phyloP scores from a whole-genome alignment of 208 protist genomes.

The Leishmania major region DNA sequence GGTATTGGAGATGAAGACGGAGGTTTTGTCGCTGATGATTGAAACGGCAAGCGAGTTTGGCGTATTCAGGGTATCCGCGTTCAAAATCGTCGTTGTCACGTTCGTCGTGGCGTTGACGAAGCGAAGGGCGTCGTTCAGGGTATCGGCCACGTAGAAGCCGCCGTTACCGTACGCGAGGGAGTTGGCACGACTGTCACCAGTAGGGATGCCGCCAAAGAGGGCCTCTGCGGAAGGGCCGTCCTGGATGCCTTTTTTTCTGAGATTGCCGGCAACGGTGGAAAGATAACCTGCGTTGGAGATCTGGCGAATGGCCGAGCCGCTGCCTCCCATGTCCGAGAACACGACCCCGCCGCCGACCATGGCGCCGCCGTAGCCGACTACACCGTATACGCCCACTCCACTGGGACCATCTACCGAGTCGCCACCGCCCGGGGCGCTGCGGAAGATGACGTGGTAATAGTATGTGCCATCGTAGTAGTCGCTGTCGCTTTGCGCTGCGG shows the following conservation, averaged over 20 bases:
- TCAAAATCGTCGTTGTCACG: constrained; percentile 32
- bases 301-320: constrained; percentile 46
- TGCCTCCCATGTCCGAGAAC: constrained; percentile 56
- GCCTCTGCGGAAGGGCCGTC: constrained; percentile 30
- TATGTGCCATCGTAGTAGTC: constrained; percentile 21
- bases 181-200: constrained; percentile 18
- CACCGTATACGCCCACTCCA: constrained; percentile 48
- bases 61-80: background rate
- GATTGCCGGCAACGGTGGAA: constrained; percentile 51
- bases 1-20: constrained; percentile 55
- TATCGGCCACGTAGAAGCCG: constrained; percentile 57
- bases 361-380: constrained; percentile 28
- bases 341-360: constrained; percentile 21
- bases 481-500: background rate
- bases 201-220: constrained; percentile 38
- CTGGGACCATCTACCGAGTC: constrained; percentile 40
- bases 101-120: constrained; percentile 30
- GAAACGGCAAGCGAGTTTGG: constrained; percentile 5
- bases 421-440: background rate
- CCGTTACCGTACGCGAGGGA: constrained; percentile 21
- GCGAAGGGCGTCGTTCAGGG: constrained; percentile 57
- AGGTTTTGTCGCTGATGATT: background rate
- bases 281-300: constrained; percentile 35
- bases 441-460: constrained; percentile 46
- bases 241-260: constrained; percentile 19